Evolutionary conservation across 306 rosid species (phyloP).

Genomic region (Dalbergia cochinchinensis): DNA sequence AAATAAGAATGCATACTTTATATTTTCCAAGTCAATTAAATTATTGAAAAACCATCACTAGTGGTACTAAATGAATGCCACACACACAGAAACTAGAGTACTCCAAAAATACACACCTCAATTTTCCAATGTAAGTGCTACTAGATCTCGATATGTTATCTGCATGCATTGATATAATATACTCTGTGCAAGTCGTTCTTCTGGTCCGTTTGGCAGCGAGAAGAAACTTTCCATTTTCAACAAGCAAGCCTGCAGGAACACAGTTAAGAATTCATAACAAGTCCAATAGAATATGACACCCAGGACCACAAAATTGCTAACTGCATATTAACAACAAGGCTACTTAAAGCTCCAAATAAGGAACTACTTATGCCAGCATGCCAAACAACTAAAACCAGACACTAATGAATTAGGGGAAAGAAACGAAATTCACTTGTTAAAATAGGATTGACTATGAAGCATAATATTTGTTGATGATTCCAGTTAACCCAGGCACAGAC

Average conservation of each 20-base stretch:
- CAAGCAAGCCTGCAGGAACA: slow-evolving; percentile 80
- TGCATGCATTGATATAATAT: slow-evolving; percentile 89
- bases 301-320: not conserved
- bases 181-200: slow-evolving; percentile 92
- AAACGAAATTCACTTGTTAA: not conserved
- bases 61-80: not conserved
- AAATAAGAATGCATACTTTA: not conserved
- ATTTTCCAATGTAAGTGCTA: slow-evolving; percentile 86
- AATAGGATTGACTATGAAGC: not conserved
- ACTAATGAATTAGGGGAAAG: not conserved
- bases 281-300: not conserved
- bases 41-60: not conserved
- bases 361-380: slow-evolving; percentile 24
- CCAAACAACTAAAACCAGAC: slow-evolving; percentile 22
- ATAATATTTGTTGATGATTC: slow-evolving; percentile 4
- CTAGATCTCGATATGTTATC: slow-evolving; percentile 94
- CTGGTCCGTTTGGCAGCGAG: slow-evolving; percentile 91
- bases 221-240: slow-evolving; percentile 97
- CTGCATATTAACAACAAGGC: slow-evolving; percentile 1
- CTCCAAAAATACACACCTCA: slow-evolving; percentile 64
- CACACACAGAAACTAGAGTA: not conserved
- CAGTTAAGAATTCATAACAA: slow-evolving; percentile 34
- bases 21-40: slow-evolving; percentile 6
- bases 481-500: not conserved
- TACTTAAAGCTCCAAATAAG: slow-evolving; percentile 4